Conservation (phyloP, 2,329 filamentous ascomycete species). For the Exophiala spinifera region DNA sequence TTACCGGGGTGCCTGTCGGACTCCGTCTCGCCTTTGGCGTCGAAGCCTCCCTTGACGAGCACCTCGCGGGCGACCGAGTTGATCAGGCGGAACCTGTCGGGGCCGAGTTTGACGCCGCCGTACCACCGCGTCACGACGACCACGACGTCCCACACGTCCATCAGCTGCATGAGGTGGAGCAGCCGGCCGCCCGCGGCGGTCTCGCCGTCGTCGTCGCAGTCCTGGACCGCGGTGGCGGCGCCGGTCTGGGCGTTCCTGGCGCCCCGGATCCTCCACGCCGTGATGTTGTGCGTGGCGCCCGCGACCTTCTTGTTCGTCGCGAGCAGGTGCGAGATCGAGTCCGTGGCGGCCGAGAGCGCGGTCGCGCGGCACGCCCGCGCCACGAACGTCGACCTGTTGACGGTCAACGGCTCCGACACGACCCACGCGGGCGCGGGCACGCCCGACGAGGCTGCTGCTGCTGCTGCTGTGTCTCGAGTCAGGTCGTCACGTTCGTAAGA, state of each 20-base stretch:
- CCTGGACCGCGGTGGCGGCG: slow-evolving; percentile 62
- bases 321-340: slow-evolving; percentile 71
- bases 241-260: slow-evolving; percentile 36
- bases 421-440: slow-evolving; percentile 62
- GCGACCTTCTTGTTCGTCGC: slow-evolving; percentile 79
- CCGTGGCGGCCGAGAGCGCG: slow-evolving; percentile 67
- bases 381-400: slow-evolving; percentile 85
- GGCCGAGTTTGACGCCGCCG: slow-evolving; percentile 83
- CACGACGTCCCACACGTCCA: slow-evolving; percentile 89
- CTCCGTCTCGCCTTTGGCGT: slow-evolving; percentile 53
- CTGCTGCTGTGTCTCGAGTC: slow-evolving; percentile 28
- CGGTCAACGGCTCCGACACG: slow-evolving; percentile 68
- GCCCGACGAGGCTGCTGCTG: slow-evolving; percentile 35
- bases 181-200: slow-evolving; percentile 82
- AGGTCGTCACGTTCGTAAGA: slow-evolving; percentile 1
- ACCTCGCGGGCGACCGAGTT: slow-evolving; percentile 82
- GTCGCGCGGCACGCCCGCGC: slow-evolving; percentile 62
- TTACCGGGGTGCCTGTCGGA: slow-evolving; percentile 31
- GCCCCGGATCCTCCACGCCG: slow-evolving; percentile 73
- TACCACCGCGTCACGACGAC: slow-evolving; percentile 96
- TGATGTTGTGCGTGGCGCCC: slow-evolving; percentile 92
- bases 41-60: slow-evolving; percentile 70
- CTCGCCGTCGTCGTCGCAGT: slow-evolving; percentile 96
- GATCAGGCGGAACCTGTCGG: slow-evolving; percentile 85
- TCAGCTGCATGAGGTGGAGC: slow-evolving; percentile 87